A percentile compares a stretch with the other conserved stretches of the same genome.
Evolutionary conservation across 2,329 filamentous ascomycete species (phyloP).

Genomic region (Epichloe elymi): DNA sequence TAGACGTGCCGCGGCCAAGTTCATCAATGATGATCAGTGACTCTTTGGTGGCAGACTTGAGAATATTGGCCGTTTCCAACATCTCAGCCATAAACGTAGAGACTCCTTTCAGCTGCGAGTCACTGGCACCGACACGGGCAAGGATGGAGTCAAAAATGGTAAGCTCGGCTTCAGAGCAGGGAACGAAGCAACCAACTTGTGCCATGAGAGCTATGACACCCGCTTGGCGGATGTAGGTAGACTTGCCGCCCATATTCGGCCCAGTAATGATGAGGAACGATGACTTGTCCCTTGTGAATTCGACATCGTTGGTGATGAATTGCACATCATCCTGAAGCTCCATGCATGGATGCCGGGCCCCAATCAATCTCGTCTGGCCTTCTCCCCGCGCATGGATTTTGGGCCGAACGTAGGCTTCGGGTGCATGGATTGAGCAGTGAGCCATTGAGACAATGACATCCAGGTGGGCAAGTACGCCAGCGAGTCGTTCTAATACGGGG

Average conservation of each 20-base stretch:
- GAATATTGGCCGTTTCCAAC: conserved; percentile 95
- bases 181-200: conserved; percentile 92
- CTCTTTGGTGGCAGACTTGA: conserved; percentile 90
- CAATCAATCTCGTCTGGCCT: conserved; percentile 79
- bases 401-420: conserved; percentile 79
- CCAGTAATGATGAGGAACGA: conserved; percentile 95
- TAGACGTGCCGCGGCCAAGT: conserved; percentile 88
- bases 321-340: conserved; percentile 98
- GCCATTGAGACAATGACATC: conserved; percentile 93
- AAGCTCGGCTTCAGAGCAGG: conserved; percentile 77
- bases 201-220: conserved; percentile 96
- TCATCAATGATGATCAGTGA: conserved; percentile 98
- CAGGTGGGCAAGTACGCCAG: conserved; percentile 72
- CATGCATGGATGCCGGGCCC: conserved; percentile 92
- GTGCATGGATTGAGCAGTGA: conserved; percentile 85
- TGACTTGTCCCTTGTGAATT: conserved; percentile 61
- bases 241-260: conserved; percentile 98
- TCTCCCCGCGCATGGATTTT: conserved; percentile 80
- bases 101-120: conserved; percentile 94
- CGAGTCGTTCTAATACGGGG: conserved; percentile 80
- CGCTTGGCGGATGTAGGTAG: conserved; percentile 94
- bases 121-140: conserved; percentile 86
- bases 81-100: conserved; percentile 99
- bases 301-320: conserved; percentile 96
- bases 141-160: conserved; percentile 99